Conservation (phyloP, 2,329 filamentous ascomycete genomes). For the Xylaria sp. region DNA sequence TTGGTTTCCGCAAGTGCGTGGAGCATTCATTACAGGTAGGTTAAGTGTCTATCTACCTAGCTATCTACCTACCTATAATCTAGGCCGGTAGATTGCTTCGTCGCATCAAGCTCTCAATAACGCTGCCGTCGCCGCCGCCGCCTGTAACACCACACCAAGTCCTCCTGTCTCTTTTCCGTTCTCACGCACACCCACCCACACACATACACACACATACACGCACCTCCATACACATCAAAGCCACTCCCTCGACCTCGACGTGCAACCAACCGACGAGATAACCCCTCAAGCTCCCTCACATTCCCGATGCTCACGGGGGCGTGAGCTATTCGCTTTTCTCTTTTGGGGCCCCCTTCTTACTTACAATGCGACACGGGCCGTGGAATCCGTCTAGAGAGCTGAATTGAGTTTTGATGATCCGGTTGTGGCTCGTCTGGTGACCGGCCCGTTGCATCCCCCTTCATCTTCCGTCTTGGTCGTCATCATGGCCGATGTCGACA, state of each 20-base stretch:
- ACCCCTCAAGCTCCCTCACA: not conserved
- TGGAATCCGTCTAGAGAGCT: slow-evolving; percentile 16
- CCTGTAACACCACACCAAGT: slow-evolving; percentile 10
- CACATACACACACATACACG: not conserved
- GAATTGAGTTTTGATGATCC: slow-evolving; percentile 15
- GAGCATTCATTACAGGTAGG: too few species aligned
- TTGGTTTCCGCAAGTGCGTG: too few species aligned
- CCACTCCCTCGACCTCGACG: slow-evolving; percentile 8
- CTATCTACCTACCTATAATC: not conserved
- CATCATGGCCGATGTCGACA: slow-evolving; percentile 38
- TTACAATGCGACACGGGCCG: slow-evolving; percentile 33
- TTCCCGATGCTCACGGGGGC: slow-evolving; percentile 6
- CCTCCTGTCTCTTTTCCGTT: not conserved
- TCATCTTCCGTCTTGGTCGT: not conserved
- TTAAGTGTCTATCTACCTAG: not conserved
- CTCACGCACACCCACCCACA: not conserved
- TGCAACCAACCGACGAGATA: not conserved
- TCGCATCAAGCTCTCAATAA: slow-evolving; percentile 21
- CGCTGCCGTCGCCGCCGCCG: slow-evolving; percentile 15
- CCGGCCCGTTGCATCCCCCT: slow-evolving; percentile 5
- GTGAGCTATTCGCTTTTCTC: slow-evolving; percentile 19
- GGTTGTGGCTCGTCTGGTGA: slow-evolving; percentile 21
- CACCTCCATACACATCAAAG: not conserved
- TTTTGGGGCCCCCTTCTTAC: slow-evolving; percentile 1
- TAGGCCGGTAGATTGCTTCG: slow-evolving; percentile 10